Evolutionary conservation across 371 early-diverging fungal species (phyloP).

Genomic region (Apophysomyces sp.): DNA sequence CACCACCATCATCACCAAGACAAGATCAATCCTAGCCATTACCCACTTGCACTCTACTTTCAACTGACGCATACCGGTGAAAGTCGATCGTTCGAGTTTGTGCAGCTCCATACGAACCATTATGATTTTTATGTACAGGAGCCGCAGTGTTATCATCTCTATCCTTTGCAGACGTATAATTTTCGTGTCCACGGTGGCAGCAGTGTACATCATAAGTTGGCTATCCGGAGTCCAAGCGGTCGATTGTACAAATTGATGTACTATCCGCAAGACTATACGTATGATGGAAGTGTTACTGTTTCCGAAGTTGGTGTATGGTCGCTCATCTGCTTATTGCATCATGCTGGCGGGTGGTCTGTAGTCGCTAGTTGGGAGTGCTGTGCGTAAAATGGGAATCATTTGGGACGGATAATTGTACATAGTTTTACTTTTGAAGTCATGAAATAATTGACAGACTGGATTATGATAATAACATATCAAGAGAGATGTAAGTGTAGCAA

Average conservation of each 20-base stretch:
- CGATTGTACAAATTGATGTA: constrained; percentile 39
- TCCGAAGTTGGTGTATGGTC: constrained; percentile 43
- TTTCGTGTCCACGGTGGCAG: constrained; percentile 29
- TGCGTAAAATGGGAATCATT: neutral
- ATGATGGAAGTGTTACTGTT: constrained; percentile 33
- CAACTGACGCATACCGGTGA: constrained; percentile 14
- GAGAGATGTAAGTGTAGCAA: too few relatives aligned
- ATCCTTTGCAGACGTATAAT: constrained; percentile 40
- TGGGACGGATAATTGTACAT: neutral
- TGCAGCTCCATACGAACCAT: constrained; percentile 30
- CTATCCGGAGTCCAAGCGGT: constrained; percentile 43
- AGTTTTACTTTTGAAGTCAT: too few relatives aligned
- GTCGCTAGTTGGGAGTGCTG: constrained; percentile 44
- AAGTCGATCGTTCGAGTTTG: constrained; percentile 32
- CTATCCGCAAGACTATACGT: constrained; percentile 42
- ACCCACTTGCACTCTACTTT: constrained; percentile 32
- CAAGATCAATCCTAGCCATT: constrained; percentile 15
- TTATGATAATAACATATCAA: too few relatives aligned
- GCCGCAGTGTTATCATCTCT: constrained; percentile 48
- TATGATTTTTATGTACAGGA: constrained; percentile 45
- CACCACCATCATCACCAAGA: constrained; percentile 9
- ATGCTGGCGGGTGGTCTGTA: constrained; percentile 37
- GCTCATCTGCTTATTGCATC: constrained; percentile 39
- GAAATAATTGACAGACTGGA: too few relatives aligned
- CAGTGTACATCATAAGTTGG: constrained; percentile 38